A percentile compares a stretch with the other conserved stretches of the same genome.
Conservation (phyloP, 768 basidiomycete species). For the Amanita pallidorosea region DNA sequence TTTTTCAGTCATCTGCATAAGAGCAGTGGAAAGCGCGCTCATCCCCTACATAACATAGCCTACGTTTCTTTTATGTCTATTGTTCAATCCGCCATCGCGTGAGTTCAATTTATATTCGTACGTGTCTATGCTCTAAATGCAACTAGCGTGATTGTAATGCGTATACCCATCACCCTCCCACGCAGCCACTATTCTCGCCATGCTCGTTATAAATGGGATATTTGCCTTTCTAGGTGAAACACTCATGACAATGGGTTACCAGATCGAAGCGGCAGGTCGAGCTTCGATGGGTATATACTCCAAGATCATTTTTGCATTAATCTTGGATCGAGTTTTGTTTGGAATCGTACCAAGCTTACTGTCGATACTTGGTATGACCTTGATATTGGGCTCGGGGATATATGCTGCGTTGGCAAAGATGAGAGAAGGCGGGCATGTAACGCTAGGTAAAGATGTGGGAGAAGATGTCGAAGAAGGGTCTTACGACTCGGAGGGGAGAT, state of each 20-base stretch:
- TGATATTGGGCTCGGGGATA: too few relatives aligned
- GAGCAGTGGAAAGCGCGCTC: constrained; percentile 24
- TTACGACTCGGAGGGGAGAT: too few relatives aligned
- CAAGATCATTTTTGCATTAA: constrained; percentile 8
- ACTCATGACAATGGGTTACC: constrained; percentile 31
- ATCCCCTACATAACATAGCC: constrained; percentile 54
- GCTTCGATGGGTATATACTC: constrained; percentile 46
- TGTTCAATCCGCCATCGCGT: constrained; percentile 23
- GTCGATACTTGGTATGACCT: constrained; percentile 1
- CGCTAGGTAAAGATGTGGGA: too few relatives aligned
- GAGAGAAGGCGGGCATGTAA: too few relatives aligned
- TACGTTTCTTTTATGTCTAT: constrained; percentile 57
- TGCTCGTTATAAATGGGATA: constrained; percentile 39
- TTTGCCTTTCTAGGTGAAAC: constrained; percentile 46
- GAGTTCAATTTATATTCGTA: background rate
- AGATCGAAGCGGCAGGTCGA: constrained; percentile 50
- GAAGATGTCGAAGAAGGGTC: too few relatives aligned
- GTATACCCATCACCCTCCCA: constrained; percentile 33
- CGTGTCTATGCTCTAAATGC: too few relatives aligned
- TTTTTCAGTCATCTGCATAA: constrained; percentile 7
- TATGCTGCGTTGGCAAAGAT: too few relatives aligned
- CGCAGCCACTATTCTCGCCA: constrained; percentile 25
- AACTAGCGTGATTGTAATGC: constrained; percentile 30
- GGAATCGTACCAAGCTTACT: background rate
- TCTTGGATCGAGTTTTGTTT: background rate